Conservation (phyloP, 495 filamentous ascomycete species). For the Trichodelitschia bisporula region DNA sequence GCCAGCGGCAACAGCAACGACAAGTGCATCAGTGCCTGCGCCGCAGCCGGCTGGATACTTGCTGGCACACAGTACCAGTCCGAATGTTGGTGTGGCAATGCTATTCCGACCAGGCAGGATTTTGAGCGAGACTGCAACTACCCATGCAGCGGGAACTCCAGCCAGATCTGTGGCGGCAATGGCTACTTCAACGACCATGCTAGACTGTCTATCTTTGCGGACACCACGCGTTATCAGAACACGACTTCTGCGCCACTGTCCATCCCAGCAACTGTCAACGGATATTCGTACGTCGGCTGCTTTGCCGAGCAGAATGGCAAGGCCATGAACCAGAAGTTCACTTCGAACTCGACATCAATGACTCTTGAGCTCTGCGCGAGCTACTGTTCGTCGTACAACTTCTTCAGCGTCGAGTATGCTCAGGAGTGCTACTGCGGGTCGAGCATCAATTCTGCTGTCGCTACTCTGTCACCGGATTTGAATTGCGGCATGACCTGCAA, state of each 20-base stretch:
- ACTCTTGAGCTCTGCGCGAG: conserved; percentile 4
- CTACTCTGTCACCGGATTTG: no score
- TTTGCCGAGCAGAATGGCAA: neutral
- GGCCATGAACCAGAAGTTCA: conserved; percentile 1
- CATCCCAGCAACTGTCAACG: no score
- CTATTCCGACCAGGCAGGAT: conserved; percentile 7
- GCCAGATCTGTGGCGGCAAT: conserved; percentile 19
- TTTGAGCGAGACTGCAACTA: conserved; percentile 13
- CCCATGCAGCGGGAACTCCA: conserved; percentile 13
- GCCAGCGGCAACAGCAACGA: conserved; percentile 3
- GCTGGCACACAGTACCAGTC: conserved; percentile 24
- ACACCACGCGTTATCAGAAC: conserved; percentile 11
- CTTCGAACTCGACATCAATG: no score
- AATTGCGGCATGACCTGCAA: no score
- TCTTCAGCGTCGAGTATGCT: conserved; percentile 11
- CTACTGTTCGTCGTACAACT: conserved; percentile 9
- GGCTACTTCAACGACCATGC: no score
- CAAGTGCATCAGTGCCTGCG: conserved; percentile 6
- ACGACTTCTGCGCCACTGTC: no score
- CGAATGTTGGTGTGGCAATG: conserved; percentile 26
- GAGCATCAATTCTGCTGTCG: no score
- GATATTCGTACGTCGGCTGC: conserved; percentile 8
- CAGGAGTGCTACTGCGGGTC: conserved; percentile 12
- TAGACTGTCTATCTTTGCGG: conserved; percentile 20
- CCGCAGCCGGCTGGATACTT: conserved; percentile 16